Percentiles rank a stretch among this genome's conserved stretches.
Evolutionary conservation across 768 basidiomycete species (phyloP).

Genomic region (Terana coerulea): DNA sequence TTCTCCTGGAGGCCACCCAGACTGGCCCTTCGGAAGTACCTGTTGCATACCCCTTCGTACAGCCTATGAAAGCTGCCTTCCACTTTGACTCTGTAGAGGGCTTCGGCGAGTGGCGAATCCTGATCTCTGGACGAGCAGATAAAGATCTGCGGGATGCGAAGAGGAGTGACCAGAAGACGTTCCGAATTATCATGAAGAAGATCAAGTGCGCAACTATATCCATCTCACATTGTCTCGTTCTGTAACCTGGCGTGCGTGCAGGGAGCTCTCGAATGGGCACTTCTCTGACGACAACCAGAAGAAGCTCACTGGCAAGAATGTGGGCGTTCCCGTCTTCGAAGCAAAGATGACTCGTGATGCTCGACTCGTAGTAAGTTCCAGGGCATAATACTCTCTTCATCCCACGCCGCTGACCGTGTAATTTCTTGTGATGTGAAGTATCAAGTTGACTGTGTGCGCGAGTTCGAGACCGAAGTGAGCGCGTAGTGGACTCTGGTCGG

Average conservation of each 20-base stretch:
- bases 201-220: constrained; percentile 40
- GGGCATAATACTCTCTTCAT: background rate
- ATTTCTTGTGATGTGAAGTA: constrained; percentile 23
- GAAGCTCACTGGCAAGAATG: constrained; percentile 40
- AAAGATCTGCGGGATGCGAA: constrained; percentile 45
- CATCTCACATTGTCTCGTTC: constrained; percentile 24
- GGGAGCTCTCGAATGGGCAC: constrained; percentile 65
- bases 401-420: background rate
- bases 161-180: constrained; percentile 41
- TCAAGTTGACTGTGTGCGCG: constrained; percentile 23
- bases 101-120: constrained; percentile 63
- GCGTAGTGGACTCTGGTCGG: background rate
- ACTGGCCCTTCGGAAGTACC: constrained; percentile 13
- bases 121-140: constrained; percentile 49
- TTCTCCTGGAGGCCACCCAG: background rate
- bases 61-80: constrained; percentile 56
- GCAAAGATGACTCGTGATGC: constrained; percentile 54
- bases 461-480: constrained; percentile 20
- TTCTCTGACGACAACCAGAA: constrained; percentile 72
- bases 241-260: constrained; percentile 22
- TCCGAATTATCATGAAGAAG: constrained; percentile 60
- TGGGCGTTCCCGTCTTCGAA: constrained; percentile 58
- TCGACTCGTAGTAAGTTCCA: constrained; percentile 20
- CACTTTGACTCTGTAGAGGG: constrained; percentile 56
- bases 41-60: constrained; percentile 42